Evolutionary conservation across 176 grass and related monocot genomes (phyloP).

Genomic region (Carex myosuroides): DNA sequence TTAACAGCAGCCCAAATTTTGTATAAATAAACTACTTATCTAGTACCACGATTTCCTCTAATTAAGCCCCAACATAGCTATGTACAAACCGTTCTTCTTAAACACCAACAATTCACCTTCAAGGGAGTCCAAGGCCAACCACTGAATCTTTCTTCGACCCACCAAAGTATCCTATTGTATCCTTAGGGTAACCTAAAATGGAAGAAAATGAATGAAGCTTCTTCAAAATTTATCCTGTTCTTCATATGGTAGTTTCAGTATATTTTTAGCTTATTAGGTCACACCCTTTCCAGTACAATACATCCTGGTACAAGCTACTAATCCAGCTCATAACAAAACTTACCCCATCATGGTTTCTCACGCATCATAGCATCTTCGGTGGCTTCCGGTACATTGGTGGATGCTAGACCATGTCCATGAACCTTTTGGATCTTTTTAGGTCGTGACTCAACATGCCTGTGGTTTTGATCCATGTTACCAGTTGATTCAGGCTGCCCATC

Average conservation of each 20-base stretch:
- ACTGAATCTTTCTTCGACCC: constrained; percentile 50
- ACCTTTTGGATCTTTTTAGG: constrained; percentile 44
- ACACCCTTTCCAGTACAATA: neutral
- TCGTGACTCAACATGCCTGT: constrained; percentile 22
- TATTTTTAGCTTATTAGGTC: neutral
- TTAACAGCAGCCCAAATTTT: neutral
- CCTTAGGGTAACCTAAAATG: constrained; percentile 60
- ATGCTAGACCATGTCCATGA: constrained; percentile 12
- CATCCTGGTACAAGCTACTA: neutral
- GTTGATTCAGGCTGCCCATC: neutral
- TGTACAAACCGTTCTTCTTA: constrained; percentile 55
- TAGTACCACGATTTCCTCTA: too few species aligned
- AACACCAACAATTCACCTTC: constrained; percentile 61
- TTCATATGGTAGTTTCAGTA: neutral
- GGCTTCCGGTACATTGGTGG: neutral
- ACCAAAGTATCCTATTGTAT: constrained; percentile 40
- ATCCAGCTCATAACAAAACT: constrained; percentile 8
- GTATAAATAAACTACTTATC: neutral
- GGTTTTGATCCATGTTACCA: constrained; percentile 1
- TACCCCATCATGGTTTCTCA: constrained; percentile 47
- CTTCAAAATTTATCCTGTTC: neutral
- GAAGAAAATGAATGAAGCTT: neutral
- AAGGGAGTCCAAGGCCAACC: constrained; percentile 36
- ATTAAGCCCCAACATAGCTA: constrained; percentile 35
- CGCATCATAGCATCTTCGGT: constrained; percentile 47